Evolutionary conservation across 805 yeast species (phyloP), one percentile per base, ranked within the genome.

Genomic region (Brettanomyces custersianus): DNA sequence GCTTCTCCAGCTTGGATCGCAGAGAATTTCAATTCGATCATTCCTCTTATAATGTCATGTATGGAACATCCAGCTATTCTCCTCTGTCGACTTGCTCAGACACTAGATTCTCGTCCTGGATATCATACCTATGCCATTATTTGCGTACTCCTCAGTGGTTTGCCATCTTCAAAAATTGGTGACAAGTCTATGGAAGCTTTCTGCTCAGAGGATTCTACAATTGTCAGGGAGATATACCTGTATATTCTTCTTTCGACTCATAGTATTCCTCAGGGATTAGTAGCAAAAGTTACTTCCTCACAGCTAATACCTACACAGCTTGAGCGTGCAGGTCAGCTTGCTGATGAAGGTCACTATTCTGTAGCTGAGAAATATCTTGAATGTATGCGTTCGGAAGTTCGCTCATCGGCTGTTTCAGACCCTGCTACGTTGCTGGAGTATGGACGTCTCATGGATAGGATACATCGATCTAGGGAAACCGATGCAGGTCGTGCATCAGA

Each of bases 201-300:
- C 55, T 3, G 28, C 48, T 16, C 49, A 72, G 20, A 44, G 22
- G 76, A 73, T 34, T 54, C 72, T 17, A 49, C 69, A 26, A 51
- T 79, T 20, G 66, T 80, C 50, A 74, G 81, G 4, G 94, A 85
- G 51, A 55, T 82, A 4, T 83, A 78, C 50, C 94, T 85, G 53
- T 79, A 63, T 47, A 52, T 65, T 6, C 52, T 66, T 26, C 48
- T 52, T 12, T 49, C 62, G 3, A 43, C 60, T 1, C 46, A 51
- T 1, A 61, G 59, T 30, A 50, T 57, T 31, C 52, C 63, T 3
- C 56, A 65, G 2, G 55, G 64, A 2, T 49, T 65, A 20, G 31
- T n/a, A n/a, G n/a, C n/a, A n/a, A n/a, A n/a, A n/a, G n/a, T n/a
- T n/a, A 13, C 68, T 77, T 0, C 82, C 2, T 7, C 28, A 11